These are phyloP conservation scores for Fusarium luffae DNA, from an alignment of 2,329 filamentous ascomycete genomes.

Conservation along the genomic window DNA sequence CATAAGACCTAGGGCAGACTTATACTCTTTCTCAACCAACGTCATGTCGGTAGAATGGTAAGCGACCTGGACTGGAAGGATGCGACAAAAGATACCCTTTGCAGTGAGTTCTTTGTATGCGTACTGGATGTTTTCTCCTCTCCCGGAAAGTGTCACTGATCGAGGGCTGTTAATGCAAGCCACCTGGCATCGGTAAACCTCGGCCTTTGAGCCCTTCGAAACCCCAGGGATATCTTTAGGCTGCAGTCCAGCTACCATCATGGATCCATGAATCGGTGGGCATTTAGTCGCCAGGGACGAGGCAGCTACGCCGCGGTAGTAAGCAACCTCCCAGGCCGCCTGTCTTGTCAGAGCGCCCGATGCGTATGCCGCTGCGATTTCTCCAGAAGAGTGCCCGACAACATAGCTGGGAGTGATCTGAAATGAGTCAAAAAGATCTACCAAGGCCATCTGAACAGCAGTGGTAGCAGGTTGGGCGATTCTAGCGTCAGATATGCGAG, in stretches of 20 bases:
- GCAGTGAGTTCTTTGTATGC: conserved; percentile 49
- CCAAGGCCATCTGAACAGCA: conserved; percentile 55
- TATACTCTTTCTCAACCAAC: conserved; percentile 52
- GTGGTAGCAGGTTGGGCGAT: conserved; percentile 57
- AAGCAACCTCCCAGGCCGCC: conserved; percentile 56
- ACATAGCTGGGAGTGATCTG: conserved; percentile 50
- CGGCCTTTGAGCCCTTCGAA: conserved; percentile 42
- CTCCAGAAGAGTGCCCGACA: conserved; percentile 60
- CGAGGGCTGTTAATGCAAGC: conserved; percentile 59
- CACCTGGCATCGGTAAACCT: conserved; percentile 46
- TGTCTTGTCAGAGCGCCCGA: conserved; percentile 50
- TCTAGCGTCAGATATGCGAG: conserved; percentile 49
- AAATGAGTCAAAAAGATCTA: conserved; percentile 53
- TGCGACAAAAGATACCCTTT: conserved; percentile 49
- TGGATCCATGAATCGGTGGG: conserved; percentile 51
- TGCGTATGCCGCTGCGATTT: conserved; percentile 59
- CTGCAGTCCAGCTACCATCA: conserved; percentile 56
- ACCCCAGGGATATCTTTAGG: conserved; percentile 37
- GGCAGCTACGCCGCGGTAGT: conserved; percentile 54
- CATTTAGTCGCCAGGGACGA: conserved; percentile 44
- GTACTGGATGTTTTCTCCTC: conserved; percentile 45
- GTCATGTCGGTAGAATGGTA: conserved; percentile 61
- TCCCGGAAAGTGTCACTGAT: conserved; percentile 59
- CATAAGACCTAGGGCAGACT: conserved; percentile 42
- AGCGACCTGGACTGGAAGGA: conserved; percentile 53